Conservation (phyloP, 768 basidiomycete genomes). For the Suillus paluster region DNA sequence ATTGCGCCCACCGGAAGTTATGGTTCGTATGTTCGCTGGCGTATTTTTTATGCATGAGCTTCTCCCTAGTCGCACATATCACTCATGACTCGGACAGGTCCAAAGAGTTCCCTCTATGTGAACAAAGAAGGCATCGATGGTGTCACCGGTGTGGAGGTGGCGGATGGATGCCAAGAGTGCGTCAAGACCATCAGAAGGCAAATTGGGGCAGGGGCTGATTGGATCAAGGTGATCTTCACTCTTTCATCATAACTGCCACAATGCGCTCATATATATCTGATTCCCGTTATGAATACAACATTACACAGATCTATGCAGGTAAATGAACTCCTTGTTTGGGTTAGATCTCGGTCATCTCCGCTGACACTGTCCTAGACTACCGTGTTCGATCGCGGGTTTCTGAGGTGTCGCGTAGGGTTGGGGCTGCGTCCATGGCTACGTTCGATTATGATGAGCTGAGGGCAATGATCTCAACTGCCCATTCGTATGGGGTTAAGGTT, state of each 20-base stretch:
- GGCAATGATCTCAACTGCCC: constrained; percentile 56
- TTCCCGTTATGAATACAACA: constrained; percentile 12
- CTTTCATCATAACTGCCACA: background rate
- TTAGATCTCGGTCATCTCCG: constrained; percentile 19
- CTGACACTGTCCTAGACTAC: constrained; percentile 47
- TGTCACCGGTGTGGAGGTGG: constrained; percentile 59
- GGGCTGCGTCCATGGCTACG: constrained; percentile 41
- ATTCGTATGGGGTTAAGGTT: constrained; percentile 56
- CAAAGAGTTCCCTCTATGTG: constrained; percentile 50
- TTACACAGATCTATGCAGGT: constrained; percentile 56
- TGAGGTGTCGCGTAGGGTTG: constrained; percentile 43
- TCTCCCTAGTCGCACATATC: background rate
- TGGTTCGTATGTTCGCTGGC: constrained; percentile 38
- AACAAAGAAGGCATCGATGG: constrained; percentile 59
- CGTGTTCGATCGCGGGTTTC: constrained; percentile 50
- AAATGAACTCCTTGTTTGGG: constrained; percentile 16
- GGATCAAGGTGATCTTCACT: constrained; percentile 56
- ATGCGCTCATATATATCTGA: background rate
- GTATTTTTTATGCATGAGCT: constrained; percentile 12
- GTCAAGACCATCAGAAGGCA: constrained; percentile 60
- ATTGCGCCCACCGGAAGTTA: constrained; percentile 67
- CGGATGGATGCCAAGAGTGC: constrained; percentile 61
- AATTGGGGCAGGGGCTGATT: constrained; percentile 68
- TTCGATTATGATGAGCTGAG: constrained; percentile 51
- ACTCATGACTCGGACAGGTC: constrained; percentile 42